phyloP scores from a whole-genome alignment of 306 rosid species.

The Prunus davidiana region DNA sequence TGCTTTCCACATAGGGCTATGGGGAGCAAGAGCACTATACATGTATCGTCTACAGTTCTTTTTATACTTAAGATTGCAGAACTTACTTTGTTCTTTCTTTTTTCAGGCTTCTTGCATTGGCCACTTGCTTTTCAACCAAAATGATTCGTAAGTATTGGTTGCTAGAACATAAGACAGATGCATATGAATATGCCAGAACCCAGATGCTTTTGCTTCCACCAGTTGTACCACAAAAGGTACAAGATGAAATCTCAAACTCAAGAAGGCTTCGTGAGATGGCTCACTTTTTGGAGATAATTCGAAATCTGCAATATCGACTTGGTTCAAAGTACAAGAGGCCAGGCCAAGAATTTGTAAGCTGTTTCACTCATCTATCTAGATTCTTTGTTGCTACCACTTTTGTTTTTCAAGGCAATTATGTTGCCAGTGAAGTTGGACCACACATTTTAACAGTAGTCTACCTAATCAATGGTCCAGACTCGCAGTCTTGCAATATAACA shows the following conservation, averaged over 20 bases:
- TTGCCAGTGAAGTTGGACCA: neutral
- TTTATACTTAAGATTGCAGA: neutral
- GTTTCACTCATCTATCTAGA: slow-evolving; percentile 16
- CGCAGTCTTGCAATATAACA: no score
- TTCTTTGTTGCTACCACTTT: slow-evolving; percentile 10
- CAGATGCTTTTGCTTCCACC: slow-evolving; percentile 59
- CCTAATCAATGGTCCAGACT: no score
- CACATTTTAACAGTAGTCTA: no score
- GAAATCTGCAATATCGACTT: slow-evolving; percentile 75
- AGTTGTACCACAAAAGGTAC: slow-evolving; percentile 39
- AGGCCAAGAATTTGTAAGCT: slow-evolving; percentile 65
- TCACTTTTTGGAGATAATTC: slow-evolving; percentile 82
- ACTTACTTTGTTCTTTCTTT: slow-evolving; percentile 23
- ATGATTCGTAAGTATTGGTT: slow-evolving; percentile 84
- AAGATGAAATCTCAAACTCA: slow-evolving; percentile 45
- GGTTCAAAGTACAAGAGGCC: slow-evolving; percentile 70
- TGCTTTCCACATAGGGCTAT: neutral
- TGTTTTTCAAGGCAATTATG: neutral
- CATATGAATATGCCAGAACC: slow-evolving; percentile 29
- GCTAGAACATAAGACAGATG: slow-evolving; percentile 48
- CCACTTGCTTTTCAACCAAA: slow-evolving; percentile 75
- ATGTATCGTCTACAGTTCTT: neutral
- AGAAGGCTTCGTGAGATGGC: slow-evolving; percentile 83
- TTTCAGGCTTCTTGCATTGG: slow-evolving; percentile 82
- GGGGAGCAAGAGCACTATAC: neutral